Percentiles rank a stretch among this genome's conserved stretches.
Conservation (phyloP, 139 green algal genomes). For the Picochlorum sp. region DNA sequence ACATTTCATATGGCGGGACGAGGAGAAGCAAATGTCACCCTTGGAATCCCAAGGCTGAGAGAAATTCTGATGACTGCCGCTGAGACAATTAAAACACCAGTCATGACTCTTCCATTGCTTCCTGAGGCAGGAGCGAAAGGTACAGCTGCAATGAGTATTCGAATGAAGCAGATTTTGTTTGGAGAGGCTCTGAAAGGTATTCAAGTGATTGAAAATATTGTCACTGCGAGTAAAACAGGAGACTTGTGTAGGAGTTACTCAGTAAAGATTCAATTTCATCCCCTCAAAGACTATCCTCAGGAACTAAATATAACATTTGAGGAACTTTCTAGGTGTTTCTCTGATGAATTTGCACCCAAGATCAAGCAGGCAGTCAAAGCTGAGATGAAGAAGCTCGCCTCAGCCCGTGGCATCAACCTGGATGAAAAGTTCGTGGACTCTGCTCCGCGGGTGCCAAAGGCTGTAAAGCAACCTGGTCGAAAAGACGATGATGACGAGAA, state of each 20-base stretch:
- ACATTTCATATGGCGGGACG: slow-evolving; percentile 92
- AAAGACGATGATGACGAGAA: slow-evolving; percentile 66
- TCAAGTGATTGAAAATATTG: slow-evolving; percentile 55
- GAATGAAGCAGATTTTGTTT: slow-evolving; percentile 72
- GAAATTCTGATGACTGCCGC: slow-evolving; percentile 97
- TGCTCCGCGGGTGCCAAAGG: slow-evolving; percentile 13
- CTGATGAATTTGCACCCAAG: slow-evolving; percentile 47
- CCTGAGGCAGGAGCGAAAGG: not conserved
- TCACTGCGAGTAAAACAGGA: slow-evolving; percentile 21
- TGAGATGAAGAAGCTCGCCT: slow-evolving; percentile 23
- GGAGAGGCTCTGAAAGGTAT: slow-evolving; percentile 58
- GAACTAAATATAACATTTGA: slow-evolving; percentile 60
- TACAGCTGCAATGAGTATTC: slow-evolving; percentile 45
- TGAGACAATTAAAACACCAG: slow-evolving; percentile 74
- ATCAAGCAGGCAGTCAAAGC: slow-evolving; percentile 45
- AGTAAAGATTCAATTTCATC: slow-evolving; percentile 40
- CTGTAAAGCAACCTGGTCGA: not conserved
- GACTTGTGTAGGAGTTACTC: slow-evolving; percentile 31
- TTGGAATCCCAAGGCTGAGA: slow-evolving; percentile 93
- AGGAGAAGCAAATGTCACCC: slow-evolving; percentile 97
- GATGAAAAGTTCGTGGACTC: slow-evolving; percentile 9
- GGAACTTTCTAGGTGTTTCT: slow-evolving; percentile 54
- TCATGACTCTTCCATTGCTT: slow-evolving; percentile 84
- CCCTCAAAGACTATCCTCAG: slow-evolving; percentile 40
- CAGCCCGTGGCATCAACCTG: slow-evolving; percentile 12